Evolutionary conservation across 345 rosid species (phyloP).

Genomic region (Theobroma cacao): DNA sequence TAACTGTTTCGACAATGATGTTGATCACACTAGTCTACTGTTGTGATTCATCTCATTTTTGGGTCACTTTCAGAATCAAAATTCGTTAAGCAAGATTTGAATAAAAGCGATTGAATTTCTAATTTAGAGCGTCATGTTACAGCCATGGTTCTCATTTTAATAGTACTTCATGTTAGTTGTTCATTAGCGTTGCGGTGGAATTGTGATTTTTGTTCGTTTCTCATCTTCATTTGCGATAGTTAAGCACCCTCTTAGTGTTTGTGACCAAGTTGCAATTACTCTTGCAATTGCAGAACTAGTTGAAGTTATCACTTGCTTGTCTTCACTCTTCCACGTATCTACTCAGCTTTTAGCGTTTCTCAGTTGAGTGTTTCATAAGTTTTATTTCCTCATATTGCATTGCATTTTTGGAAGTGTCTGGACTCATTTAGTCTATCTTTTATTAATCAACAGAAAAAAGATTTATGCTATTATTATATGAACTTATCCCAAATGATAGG

Average conservation of each 20-base stretch:
- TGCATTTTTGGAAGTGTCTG: not conserved
- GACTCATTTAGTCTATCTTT: not conserved
- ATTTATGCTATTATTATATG: not conserved
- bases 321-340: not conserved
- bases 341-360: not conserved
- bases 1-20: not conserved
- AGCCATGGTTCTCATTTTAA: not conserved
- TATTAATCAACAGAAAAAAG: not conserved
- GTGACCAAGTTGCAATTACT: not conserved
- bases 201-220: not conserved
- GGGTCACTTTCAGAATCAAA: not conserved
- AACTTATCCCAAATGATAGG: not conserved
- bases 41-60: not conserved
- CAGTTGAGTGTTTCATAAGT: not conserved
- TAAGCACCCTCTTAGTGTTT: not conserved
- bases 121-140: not conserved
- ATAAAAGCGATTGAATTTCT: not conserved
- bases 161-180: not conserved
- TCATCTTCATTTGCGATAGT: not conserved
- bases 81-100: not conserved
- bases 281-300: not conserved
- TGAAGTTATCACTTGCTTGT: not conserved
- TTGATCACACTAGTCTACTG: not conserved
- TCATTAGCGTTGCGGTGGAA: not conserved
- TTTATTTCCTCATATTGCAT: not conserved